Evolutionary conservation across 202 grass and related monocot species (phyloP).

Genomic region (Carex sylvatica): DNA sequence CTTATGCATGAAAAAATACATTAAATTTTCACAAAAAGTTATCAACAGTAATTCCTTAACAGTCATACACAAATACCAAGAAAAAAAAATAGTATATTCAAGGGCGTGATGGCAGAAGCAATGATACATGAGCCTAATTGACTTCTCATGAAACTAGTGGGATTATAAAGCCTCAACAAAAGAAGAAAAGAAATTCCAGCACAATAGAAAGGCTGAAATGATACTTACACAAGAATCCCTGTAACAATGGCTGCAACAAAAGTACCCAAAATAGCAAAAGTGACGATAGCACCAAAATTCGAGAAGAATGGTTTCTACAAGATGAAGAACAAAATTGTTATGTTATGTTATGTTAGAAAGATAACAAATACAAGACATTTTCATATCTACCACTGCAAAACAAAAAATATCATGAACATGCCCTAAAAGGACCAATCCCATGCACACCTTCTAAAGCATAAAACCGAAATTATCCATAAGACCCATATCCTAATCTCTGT

Average conservation of each 20-base stretch:
- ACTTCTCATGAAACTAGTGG: not conserved
- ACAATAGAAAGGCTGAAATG: constrained; percentile 17
- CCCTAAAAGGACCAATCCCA: not conserved
- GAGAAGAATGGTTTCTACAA: constrained; percentile 98
- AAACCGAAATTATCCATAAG: not conserved
- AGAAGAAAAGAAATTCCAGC: not conserved
- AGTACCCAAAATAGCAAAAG: constrained; percentile 93
- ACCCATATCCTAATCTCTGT: not conserved
- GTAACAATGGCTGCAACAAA: constrained; percentile 90
- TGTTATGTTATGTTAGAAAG: not conserved
- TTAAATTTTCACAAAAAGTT: not conserved
- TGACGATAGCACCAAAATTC: constrained; percentile 97
- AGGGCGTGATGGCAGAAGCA: not conserved
- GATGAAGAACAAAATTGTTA: constrained; percentile 1
- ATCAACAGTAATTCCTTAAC: not conserved
- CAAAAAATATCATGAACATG: not conserved
- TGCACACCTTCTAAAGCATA: constrained; percentile 1
- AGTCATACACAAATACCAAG: not conserved
- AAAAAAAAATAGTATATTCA: constrained; percentile 12
- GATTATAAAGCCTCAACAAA: not conserved
- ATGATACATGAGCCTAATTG: not conserved
- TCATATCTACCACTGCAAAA: not conserved
- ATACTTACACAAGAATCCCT: constrained; percentile 96
- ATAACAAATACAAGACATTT: not conserved
- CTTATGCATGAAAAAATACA: not conserved